Percentiles rank a stretch among this genome's conserved stretches.
Evolutionary conservation across 495 filamentous ascomycete genomes (phyloP).

Genomic region (Annulohypoxylon bovei): DNA sequence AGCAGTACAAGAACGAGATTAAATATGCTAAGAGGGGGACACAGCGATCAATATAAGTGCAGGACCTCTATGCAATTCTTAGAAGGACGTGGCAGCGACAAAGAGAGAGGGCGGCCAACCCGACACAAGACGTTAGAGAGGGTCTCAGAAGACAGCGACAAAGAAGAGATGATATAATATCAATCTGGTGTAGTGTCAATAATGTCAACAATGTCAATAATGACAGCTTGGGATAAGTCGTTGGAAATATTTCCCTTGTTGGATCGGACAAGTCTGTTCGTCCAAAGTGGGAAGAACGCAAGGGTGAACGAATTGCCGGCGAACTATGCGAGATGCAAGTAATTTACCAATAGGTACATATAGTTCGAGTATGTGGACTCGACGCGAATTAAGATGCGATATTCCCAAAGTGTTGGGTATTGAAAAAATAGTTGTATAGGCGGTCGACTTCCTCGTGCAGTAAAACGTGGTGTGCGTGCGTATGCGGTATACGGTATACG

Average conservation of each 20-base stretch:
- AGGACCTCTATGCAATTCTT: neutral
- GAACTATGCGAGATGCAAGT: neutral
- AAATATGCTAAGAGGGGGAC: neutral
- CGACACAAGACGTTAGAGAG: neutral
- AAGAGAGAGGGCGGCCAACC: neutral
- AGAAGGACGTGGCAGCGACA: slow-evolving; percentile 4
- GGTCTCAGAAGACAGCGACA: slow-evolving; percentile 12
- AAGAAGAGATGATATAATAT: neutral
- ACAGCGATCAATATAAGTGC: slow-evolving; percentile 1
- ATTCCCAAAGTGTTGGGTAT: neutral
- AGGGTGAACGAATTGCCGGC: slow-evolving; percentile 1
- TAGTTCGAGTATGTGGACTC: neutral
- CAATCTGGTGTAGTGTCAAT: neutral
- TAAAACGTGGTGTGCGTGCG: neutral
- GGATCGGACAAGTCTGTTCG: neutral
- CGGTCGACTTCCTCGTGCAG: neutral
- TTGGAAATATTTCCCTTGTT: neutral
- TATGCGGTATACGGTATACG: too few species aligned
- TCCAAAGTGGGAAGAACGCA: neutral
- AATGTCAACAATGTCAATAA: neutral
- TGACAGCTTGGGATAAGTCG: neutral
- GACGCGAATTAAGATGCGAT: neutral
- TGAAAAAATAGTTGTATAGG: neutral
- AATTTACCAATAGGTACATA: neutral
- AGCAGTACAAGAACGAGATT: neutral